Percentiles rank a stretch among this genome's conserved stretches.
These are phyloP conservation scores for Amphirosellinia nigrospora DNA, from an alignment of 495 filamentous ascomycete genomes.

Conservation along the genomic window DNA sequence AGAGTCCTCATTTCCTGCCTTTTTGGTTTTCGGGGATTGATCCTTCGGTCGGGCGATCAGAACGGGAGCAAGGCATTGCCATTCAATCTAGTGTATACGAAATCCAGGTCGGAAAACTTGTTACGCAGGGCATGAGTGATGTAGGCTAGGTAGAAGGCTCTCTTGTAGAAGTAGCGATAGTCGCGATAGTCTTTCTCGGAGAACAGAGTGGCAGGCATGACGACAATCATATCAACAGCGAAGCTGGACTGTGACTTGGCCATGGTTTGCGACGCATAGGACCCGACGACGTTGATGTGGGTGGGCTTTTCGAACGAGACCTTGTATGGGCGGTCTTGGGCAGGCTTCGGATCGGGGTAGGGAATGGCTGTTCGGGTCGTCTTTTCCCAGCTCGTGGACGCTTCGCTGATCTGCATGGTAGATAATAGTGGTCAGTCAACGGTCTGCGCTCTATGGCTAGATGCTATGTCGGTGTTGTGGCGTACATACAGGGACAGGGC, in stretches of 20 bases:
- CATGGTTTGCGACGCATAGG: constrained; percentile 79
- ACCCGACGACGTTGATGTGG: constrained; percentile 86
- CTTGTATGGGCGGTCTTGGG: constrained; percentile 76
- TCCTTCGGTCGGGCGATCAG: constrained; percentile 53
- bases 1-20: constrained; percentile 8
- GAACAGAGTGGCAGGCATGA: constrained; percentile 79
- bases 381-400: constrained; percentile 69
- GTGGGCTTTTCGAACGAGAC: constrained; percentile 76
- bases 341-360: constrained; percentile 78
- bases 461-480: not conserved
- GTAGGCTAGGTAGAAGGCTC: constrained; percentile 88
- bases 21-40: constrained; percentile 16
- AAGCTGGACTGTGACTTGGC: constrained; percentile 62
- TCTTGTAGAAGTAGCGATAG: constrained; percentile 91
- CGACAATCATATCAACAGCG: constrained; percentile 80
- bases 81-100: constrained; percentile 72
- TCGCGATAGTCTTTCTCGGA: constrained; percentile 96
- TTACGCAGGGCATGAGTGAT: constrained; percentile 72
- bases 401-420: constrained; percentile 70
- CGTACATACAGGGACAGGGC: constrained; percentile 59
- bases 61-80: constrained; percentile 77
- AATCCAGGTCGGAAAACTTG: constrained; percentile 56
- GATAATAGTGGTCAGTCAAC: not conserved
- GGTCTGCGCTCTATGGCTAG: not conserved
- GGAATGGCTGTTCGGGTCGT: constrained; percentile 72